phyloP scores from a whole-genome alignment of 768 basidiomycete genomes.

The Boletus sp. region DNA sequence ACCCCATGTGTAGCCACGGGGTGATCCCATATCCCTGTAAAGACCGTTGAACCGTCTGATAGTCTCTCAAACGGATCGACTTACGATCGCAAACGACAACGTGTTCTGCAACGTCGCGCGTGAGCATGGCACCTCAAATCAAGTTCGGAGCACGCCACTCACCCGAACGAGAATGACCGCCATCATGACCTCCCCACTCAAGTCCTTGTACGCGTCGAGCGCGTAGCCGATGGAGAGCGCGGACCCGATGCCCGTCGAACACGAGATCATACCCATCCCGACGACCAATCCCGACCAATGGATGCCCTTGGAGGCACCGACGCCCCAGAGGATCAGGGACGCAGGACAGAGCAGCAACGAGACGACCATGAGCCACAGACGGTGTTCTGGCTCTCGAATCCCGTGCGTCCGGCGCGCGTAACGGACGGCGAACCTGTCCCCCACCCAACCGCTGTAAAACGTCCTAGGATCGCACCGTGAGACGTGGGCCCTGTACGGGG shows the following conservation, averaged over 20 bases:
- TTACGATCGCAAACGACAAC: slow-evolving; percentile 19
- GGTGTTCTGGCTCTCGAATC: slow-evolving; percentile 21
- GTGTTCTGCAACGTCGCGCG: slow-evolving; percentile 8
- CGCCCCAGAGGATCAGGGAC: slow-evolving; percentile 21
- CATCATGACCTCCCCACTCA: slow-evolving; percentile 21
- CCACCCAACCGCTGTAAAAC: slow-evolving; percentile 20
- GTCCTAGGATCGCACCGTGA: slow-evolving; percentile 1
- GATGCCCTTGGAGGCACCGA: slow-evolving; percentile 19
- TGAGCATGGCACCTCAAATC: too few species aligned
- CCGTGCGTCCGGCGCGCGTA: slow-evolving; percentile 17
- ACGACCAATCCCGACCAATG: slow-evolving; percentile 15
- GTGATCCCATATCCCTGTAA: slow-evolving; percentile 21
- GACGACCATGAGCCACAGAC: slow-evolving; percentile 25
- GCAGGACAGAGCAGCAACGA: slow-evolving; percentile 14
- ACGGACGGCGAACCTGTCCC: slow-evolving; percentile 20
- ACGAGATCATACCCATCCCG: slow-evolving; percentile 22
- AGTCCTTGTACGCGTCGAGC: slow-evolving; percentile 20
- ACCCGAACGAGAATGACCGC: slow-evolving; percentile 22
- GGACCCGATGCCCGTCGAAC: slow-evolving; percentile 21
- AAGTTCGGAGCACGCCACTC: not conserved
- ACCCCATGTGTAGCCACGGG: slow-evolving; percentile 22
- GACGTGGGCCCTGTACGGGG: too few species aligned
- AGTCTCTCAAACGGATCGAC: not conserved
- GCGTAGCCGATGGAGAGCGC: slow-evolving; percentile 19
- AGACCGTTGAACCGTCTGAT: too few species aligned